Evolutionary conservation across 768 basidiomycete genomes (phyloP).

Genomic region (Amanita fuliginea): DNA sequence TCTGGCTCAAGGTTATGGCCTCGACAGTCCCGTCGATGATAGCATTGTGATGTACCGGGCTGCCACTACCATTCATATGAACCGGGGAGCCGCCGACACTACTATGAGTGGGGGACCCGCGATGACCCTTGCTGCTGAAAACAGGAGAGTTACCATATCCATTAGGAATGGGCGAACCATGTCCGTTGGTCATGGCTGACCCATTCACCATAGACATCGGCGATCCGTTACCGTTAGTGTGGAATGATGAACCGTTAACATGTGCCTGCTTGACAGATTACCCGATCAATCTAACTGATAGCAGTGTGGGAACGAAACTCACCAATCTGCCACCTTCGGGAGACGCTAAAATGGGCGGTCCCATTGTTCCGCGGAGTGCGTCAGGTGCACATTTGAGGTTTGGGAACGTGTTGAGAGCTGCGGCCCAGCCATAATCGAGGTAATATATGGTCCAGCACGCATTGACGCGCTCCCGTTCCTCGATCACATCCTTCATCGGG

Average conservation of each 20-base stretch:
- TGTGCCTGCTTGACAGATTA: background rate
- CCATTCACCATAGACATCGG: background rate
- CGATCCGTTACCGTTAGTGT: background rate
- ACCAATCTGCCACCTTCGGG: background rate
- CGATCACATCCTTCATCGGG: constrained; percentile 16
- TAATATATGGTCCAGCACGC: constrained; percentile 25
- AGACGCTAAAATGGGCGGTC: background rate
- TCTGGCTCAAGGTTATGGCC: background rate
- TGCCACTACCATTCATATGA: too few relatives aligned
- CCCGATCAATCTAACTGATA: background rate
- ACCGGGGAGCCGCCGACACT: background rate
- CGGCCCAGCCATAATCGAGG: constrained; percentile 30
- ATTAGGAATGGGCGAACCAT: background rate
- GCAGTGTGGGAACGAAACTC: background rate
- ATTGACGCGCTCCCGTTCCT: constrained; percentile 26
- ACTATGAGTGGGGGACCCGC: background rate
- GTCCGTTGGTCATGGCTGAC: background rate
- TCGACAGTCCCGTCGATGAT: background rate
- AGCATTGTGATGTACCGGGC: background rate
- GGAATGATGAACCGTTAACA: constrained; percentile 3
- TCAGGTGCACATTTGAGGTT: constrained; percentile 3
- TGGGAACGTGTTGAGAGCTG: constrained; percentile 22
- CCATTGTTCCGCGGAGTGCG: constrained; percentile 4
- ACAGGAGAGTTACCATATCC: background rate
- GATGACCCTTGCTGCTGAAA: background rate